Evolutionary conservation across 306 rosid genomes (phyloP).

Genomic region (Ochetophila trinervis): DNA sequence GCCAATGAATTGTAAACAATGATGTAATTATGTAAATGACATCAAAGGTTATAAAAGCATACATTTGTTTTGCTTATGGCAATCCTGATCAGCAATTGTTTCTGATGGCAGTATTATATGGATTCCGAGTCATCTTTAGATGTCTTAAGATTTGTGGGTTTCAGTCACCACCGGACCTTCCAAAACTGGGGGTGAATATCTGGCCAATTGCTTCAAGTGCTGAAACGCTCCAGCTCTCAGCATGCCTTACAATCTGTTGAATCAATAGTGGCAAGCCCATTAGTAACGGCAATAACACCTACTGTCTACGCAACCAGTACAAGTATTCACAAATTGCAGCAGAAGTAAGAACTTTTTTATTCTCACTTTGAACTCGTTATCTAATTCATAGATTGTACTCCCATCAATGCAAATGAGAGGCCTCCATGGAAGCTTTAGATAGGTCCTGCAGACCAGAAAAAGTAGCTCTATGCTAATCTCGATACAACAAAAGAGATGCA

Average conservation of each 20-base stretch:
- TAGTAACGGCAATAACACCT: neutral
- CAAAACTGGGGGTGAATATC: slow-evolving; percentile 55
- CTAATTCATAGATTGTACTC: slow-evolving; percentile 65
- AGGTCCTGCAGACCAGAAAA: slow-evolving; percentile 58
- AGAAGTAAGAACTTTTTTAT: slow-evolving; percentile 1
- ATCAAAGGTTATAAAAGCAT: too few species aligned
- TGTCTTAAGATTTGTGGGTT: neutral
- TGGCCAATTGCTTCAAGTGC: slow-evolving; percentile 82
- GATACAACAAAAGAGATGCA: too few species aligned
- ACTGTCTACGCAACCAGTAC: neutral
- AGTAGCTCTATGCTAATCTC: neutral
- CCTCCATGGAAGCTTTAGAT: slow-evolving; percentile 88
- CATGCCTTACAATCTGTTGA: slow-evolving; percentile 73
- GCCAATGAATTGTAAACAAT: neutral
- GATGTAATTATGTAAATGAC: neutral
- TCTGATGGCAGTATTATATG: neutral
- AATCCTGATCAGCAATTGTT: slow-evolving; percentile 3
- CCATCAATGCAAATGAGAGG: slow-evolving; percentile 76
- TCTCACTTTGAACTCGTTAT: slow-evolving; percentile 52
- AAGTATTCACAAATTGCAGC: neutral
- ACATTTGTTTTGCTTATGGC: neutral
- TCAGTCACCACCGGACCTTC: slow-evolving; percentile 15
- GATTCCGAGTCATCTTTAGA: neutral
- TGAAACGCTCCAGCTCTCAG: slow-evolving; percentile 86
- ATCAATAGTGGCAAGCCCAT: slow-evolving; percentile 19